phyloP scores from a whole-genome alignment of 768 basidiomycete genomes.

The Daedaleopsis nitida region DNA sequence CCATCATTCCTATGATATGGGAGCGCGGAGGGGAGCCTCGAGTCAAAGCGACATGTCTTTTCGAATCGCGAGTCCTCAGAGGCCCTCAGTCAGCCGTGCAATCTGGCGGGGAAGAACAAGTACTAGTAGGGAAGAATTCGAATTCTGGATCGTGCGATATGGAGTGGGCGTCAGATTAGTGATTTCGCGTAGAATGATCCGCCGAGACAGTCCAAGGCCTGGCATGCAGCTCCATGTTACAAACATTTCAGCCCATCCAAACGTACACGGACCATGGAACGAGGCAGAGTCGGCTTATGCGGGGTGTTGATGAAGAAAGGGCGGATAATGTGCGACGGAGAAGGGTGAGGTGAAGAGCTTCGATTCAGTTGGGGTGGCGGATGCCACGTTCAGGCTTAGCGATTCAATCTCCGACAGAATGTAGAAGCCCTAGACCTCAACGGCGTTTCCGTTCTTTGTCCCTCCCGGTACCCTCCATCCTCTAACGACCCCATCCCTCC shows the following conservation, averaged over 20 bases:
- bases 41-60: no score
- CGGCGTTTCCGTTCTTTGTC: constrained; percentile 27
- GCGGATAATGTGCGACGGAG: background rate
- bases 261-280: no score
- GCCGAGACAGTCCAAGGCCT: no score
- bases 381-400: constrained; percentile 20
- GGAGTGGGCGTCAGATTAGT: no score
- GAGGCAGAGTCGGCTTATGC: background rate
- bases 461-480: constrained; percentile 28
- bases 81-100: no score
- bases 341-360: constrained; percentile 3
- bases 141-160: no score
- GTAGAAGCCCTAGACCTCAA: constrained; percentile 23
- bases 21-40: background rate
- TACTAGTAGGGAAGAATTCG: no score
- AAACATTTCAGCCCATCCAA: no score
- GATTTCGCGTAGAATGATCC: no score
- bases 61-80: no score
- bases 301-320: background rate
- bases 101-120: no score
- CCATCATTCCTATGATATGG: background rate
- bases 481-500: constrained; percentile 27
- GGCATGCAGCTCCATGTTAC: no score
- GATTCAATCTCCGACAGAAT: constrained; percentile 26
- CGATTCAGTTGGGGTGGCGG: constrained; percentile 12